Base-by-base conservation (phyloP, 768 basidiomycete genomes). In the Infundibulicybe gibba region DNA sequence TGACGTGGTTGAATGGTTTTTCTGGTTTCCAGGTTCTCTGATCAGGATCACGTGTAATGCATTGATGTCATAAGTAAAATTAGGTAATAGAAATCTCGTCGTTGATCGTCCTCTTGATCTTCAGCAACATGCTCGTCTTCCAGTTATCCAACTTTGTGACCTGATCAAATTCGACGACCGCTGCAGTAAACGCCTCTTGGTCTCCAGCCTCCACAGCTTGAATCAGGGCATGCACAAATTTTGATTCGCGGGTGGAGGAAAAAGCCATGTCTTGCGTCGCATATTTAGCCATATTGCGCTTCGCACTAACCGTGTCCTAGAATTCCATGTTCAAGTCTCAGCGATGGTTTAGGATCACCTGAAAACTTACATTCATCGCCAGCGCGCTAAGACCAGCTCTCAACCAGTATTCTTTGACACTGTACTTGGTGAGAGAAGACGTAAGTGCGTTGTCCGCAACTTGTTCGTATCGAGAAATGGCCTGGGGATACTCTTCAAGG, bases 341-440 rank as follows among this genome's bases (percentile, higher is more conserved):
- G 47, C 12, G n/a, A 16, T 45, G 11, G 39, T 21, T 11, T 32
- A 20, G 32, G 17, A 38, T 3, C 32, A 39, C 11, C 19, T n/a
- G 15, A 40, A 6, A 12, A 69, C 87, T 55, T 67, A 95, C 95
- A 50, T 75, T 76, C 76, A 87, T 84, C 6, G 94, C 95, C 46
- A 97, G 72, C 13, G 88, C 88, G 62, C 97, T 98, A 16, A 99
- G 71, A 31, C 81, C 81, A 3, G 93, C 79, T 56, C 84, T 77
- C 32, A 98, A 74, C 92, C 94, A 98, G 60, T 95, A 95, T 55
- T 98, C 97, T 70, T 98, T 97, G 56, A 97, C 97, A 51, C 89
- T 93, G 70, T 97, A 99, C 66, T 93, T 94, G n/a, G 97, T 98
- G 56, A 98, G 68, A 8, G 85, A 72, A 15, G 89, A 91, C 0